Percentiles rank a stretch among this genome's conserved stretches.
Conservation (phyloP, 352 stramenopile genomes). For the Phytophthora macrochlamydospora region DNA sequence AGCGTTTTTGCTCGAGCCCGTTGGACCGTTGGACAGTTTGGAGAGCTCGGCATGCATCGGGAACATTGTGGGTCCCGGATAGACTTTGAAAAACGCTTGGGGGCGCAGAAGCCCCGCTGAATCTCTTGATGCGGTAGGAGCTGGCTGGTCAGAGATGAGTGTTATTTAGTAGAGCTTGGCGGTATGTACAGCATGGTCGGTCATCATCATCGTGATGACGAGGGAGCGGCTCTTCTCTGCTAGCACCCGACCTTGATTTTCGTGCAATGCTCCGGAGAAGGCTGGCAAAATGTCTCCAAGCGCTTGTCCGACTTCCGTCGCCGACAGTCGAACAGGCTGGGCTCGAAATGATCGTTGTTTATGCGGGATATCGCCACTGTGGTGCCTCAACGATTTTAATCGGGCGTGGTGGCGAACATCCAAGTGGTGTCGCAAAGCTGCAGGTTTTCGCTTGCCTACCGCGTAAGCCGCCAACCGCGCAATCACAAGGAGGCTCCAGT, state of each 20-base stretch:
- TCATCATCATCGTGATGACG: conserved; percentile 4
- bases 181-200: not conserved
- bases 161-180: not conserved
- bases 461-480: not conserved
- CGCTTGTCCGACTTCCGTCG: not conserved
- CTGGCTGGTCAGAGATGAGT: not conserved
- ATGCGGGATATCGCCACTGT: too few species aligned
- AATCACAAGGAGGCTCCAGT: not conserved
- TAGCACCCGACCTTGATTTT: not conserved
- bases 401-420: not conserved
- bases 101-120: not conserved
- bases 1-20: not conserved
- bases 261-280: too few species aligned
- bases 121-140: not conserved
- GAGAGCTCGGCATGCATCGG: not conserved
- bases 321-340: not conserved
- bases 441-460: not conserved
- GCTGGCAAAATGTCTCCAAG: too few species aligned
- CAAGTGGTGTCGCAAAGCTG: not conserved
- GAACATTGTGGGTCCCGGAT: not conserved
- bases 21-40: not conserved
- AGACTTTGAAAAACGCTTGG: not conserved
- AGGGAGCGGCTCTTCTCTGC: not conserved
- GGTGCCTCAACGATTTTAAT: too few species aligned
- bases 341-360: not conserved